These are phyloP conservation scores for Paraleonurus japonicus DNA, from an alignment of 257 asterid species.

Conservation along the genomic window DNA sequence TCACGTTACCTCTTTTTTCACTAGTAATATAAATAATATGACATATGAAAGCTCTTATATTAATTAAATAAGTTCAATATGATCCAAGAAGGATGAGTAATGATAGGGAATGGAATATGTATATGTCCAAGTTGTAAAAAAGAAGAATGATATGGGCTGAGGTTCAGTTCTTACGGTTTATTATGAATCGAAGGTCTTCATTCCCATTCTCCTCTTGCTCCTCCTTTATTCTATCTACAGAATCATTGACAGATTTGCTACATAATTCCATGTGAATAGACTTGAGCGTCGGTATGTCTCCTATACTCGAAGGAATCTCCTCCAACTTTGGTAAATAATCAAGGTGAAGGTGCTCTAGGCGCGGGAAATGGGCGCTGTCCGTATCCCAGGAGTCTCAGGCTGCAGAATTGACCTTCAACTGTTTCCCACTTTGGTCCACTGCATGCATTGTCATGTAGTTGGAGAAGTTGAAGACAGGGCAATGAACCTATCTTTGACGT, in stretches of 20 bases:
- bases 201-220: not conserved
- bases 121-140: too few relatives aligned
- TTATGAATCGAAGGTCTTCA: not conserved
- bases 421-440: not conserved
- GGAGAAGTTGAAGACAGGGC: not conserved
- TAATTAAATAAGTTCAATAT: too few relatives aligned
- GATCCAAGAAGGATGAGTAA: too few relatives aligned
- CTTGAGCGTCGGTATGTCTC: not conserved
- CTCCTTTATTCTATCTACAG: not conserved
- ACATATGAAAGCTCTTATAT: too few relatives aligned
- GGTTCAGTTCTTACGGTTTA: too few relatives aligned
- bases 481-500: not conserved
- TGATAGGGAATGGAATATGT: too few relatives aligned
- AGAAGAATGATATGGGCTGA: too few relatives aligned
- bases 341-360: not conserved
- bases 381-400: not conserved
- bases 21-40: too few relatives aligned
- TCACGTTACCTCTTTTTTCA: too few relatives aligned
- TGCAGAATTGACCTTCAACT: not conserved
- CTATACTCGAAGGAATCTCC: not conserved
- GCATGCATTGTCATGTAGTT: not conserved
- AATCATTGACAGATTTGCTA: too few relatives aligned
- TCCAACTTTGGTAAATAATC: too few relatives aligned
- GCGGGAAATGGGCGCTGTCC: not conserved
- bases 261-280: not conserved